Conservation (phyloP, 2,329 filamentous ascomycete species). For the Cordyceps farinosa region DNA sequence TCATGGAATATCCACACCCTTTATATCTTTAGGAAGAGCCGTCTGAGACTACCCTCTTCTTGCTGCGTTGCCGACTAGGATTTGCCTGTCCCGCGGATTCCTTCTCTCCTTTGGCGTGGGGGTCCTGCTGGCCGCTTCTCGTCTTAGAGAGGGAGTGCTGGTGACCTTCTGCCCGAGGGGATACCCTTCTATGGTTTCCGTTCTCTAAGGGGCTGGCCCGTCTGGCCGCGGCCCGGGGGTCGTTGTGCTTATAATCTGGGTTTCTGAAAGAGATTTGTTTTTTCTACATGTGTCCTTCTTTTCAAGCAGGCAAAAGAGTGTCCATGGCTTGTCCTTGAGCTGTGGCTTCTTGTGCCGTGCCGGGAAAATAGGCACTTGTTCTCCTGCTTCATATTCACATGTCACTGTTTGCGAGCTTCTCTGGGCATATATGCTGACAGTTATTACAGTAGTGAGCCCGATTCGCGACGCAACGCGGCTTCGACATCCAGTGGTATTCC, state of each 20-base stretch:
- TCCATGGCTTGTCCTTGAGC: neutral
- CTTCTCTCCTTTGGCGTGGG: neutral
- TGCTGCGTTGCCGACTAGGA: slow-evolving; percentile 12
- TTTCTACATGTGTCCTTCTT: neutral
- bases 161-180: neutral
- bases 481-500: neutral
- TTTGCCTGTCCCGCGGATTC: slow-evolving; percentile 16
- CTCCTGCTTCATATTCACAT: neutral
- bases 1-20: slow-evolving; percentile 30
- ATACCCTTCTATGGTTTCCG: slow-evolving; percentile 5
- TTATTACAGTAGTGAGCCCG: neutral
- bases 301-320: neutral
- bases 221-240: slow-evolving; percentile 32
- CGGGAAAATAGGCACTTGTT: neutral
- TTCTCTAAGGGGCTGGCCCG: slow-evolving; percentile 25
- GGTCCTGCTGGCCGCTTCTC: slow-evolving; percentile 15
- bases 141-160: slow-evolving; percentile 15
- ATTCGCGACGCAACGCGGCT: neutral
- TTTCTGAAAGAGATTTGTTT: slow-evolving; percentile 39
- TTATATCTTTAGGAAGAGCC: slow-evolving; percentile 43
- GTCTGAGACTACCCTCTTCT: slow-evolving; percentile 37
- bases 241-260: slow-evolving; percentile 45
- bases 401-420: slow-evolving; percentile 4
- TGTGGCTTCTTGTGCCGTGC: neutral
- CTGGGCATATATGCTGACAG: slow-evolving; percentile 12